A percentile compares a stretch with the other conserved stretches of the same genome.
Evolutionary conservation across 495 filamentous ascomycete species (phyloP).

Genomic region (Podospora conica): DNA sequence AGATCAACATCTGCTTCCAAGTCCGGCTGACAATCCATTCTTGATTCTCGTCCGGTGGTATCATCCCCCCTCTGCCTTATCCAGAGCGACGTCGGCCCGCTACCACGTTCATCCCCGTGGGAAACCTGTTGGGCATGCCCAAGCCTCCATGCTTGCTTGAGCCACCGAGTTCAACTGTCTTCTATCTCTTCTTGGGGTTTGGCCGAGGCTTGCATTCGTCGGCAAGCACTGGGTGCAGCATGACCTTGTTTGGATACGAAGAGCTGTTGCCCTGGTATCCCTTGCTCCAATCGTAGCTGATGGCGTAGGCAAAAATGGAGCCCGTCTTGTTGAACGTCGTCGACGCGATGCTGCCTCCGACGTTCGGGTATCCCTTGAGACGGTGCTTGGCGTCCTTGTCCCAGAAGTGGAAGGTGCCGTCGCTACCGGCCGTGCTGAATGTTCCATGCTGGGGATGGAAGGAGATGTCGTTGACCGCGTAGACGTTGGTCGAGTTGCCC

Average conservation of each 20-base stretch:
- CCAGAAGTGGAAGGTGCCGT: conserved; percentile 94
- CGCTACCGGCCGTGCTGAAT: conserved; percentile 85
- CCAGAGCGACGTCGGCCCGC: not conserved
- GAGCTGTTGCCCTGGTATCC: conserved; percentile 72
- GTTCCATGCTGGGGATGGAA: conserved; percentile 86
- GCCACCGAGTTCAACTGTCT: not conserved
- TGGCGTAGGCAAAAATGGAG: conserved; percentile 83
- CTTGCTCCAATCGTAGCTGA: conserved; percentile 96
- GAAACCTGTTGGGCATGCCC: not conserved
- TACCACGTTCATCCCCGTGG: not conserved
- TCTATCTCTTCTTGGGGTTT: conserved; percentile 37
- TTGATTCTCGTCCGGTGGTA: not conserved
- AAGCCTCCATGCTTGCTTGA: not conserved
- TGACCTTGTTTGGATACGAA: conserved; percentile 72
- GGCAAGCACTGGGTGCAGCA: conserved; percentile 75
- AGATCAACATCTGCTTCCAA: not conserved
- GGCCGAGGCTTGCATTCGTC: conserved; percentile 58
- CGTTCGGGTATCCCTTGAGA: conserved; percentile 83
- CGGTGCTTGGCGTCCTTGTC: conserved; percentile 91
- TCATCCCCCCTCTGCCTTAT: not conserved
- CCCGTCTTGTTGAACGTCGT: conserved; percentile 79
- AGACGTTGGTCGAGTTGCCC: conserved; percentile 68
- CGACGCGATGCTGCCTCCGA: conserved; percentile 74
- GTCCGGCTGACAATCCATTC: not conserved
- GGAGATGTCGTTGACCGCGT: conserved; percentile 83